Evolutionary conservation across 1,284 basidiomycete genomes (phyloP).

Genomic region (Sporisorium reilianum): DNA sequence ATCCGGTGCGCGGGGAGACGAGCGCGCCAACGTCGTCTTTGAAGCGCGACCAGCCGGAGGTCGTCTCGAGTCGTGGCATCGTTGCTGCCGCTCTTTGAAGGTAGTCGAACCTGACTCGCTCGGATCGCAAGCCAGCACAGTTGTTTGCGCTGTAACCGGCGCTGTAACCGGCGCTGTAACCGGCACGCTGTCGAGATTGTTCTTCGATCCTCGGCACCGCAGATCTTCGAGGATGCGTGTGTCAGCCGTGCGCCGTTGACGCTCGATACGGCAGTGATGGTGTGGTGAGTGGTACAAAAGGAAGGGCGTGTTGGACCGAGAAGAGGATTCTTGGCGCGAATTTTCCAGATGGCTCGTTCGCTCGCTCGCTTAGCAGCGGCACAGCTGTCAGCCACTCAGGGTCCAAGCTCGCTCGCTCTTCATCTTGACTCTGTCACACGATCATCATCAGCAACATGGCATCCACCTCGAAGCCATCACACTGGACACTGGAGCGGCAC

Average conservation of each 20-base stretch:
- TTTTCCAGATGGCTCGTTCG: slow-evolving; percentile 9
- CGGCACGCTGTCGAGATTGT: too few relatives aligned
- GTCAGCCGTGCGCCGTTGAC: too few relatives aligned
- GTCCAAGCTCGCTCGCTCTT: slow-evolving; percentile 2
- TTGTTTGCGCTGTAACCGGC: too few relatives aligned
- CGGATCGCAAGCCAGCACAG: too few relatives aligned
- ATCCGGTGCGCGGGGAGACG: slow-evolving; percentile 19
- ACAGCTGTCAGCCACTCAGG: slow-evolving; percentile 5
- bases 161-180: too few relatives aligned
- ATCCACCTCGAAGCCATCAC: background rate
- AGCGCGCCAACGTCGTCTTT: slow-evolving; percentile 19
- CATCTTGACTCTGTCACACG: background rate
- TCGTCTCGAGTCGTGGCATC: slow-evolving; percentile 53
- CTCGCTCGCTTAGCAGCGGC: background rate
- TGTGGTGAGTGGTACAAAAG: background rate
- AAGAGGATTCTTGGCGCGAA: too few relatives aligned
- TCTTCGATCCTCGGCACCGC: too few relatives aligned
- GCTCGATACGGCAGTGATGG: too few relatives aligned
- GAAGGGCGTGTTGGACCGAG: background rate
- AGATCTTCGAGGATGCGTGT: too few relatives aligned
- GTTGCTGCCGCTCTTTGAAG: too few relatives aligned
- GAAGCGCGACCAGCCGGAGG: slow-evolving; percentile 36
- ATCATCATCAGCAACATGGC: background rate
- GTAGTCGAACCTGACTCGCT: too few relatives aligned
- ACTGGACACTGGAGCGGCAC: too few relatives aligned